Conservation (phyloP, 2,329 filamentous ascomycete species). For the Blastomyces gilchristii region DNA sequence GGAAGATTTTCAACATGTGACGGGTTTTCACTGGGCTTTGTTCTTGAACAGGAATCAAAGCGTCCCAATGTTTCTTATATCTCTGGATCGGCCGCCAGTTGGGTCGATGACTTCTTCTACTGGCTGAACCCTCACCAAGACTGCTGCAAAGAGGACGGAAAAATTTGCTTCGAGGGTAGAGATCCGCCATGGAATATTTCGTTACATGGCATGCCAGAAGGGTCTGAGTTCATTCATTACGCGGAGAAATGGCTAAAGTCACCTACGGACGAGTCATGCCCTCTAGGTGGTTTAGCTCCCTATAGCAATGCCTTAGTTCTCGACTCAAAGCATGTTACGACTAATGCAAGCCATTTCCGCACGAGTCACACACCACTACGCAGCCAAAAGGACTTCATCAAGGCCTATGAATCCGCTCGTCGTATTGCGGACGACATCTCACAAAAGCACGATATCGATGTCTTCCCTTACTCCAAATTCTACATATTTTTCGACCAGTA, state of each 20-base stretch:
- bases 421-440: constrained; percentile 73
- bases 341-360: constrained; percentile 82
- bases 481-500: constrained; percentile 99
- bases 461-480: constrained; percentile 95
- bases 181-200: constrained; percentile 81
- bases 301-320: constrained; percentile 79
- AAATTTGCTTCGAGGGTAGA: constrained; percentile 69
- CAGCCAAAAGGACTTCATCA: constrained; percentile 86
- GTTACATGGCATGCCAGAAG: constrained; percentile 82
- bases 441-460: constrained; percentile 59
- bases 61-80: constrained; percentile 80
- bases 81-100: constrained; percentile 77
- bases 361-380: constrained; percentile 78
- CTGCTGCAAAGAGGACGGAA: constrained; percentile 59
- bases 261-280: constrained; percentile 73
- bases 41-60: constrained; percentile 90
- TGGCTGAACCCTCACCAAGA: constrained; percentile 89
- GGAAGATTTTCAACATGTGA: constrained; percentile 86
- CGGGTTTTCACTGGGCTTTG: constrained; percentile 70
- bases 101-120: constrained; percentile 92
- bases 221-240: constrained; percentile 81
- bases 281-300: constrained; percentile 75
- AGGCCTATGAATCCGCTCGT: constrained; percentile 76
- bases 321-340: constrained; percentile 54
- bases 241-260: constrained; percentile 70